phyloP scores from a whole-genome alignment of 208 protist genomes.

The Herpetomonas muscarum region DNA sequence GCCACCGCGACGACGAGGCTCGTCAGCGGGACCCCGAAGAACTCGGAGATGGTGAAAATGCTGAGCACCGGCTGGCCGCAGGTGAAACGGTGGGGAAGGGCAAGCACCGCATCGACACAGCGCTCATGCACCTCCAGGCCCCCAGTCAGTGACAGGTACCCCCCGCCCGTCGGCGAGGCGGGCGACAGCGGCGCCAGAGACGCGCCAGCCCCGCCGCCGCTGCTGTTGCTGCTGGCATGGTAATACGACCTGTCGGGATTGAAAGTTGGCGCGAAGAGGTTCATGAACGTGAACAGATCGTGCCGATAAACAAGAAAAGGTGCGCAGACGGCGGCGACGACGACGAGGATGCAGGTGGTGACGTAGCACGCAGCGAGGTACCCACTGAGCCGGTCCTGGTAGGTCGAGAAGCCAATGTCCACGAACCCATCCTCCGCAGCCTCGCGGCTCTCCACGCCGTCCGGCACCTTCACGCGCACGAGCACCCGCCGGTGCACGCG shows the following conservation, averaged over 20 bases:
- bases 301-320: slow-evolving; percentile 28
- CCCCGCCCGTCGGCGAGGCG: neutral
- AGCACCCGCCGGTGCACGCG: slow-evolving; percentile 33
- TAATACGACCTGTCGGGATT: neutral
- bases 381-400: slow-evolving; percentile 30
- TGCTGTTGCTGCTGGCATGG: neutral
- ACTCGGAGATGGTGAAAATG: slow-evolving; percentile 31
- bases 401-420: slow-evolving; percentile 46
- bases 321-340: slow-evolving; percentile 17
- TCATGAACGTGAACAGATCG: slow-evolving; percentile 3
- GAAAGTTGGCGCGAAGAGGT: neutral
- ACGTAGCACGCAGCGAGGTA: slow-evolving; percentile 19
- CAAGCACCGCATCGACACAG: slow-evolving; percentile 12
- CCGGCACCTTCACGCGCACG: slow-evolving; percentile 17
- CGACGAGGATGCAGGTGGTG: slow-evolving; percentile 3
- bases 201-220: neutral
- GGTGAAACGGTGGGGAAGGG: slow-evolving; percentile 3
- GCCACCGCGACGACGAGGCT: slow-evolving; percentile 11
- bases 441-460: neutral
- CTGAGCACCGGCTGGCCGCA: slow-evolving; percentile 28
- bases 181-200: no score
- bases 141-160: slow-evolving; percentile 22
- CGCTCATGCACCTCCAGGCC: slow-evolving; percentile 14
- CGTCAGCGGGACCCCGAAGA: slow-evolving; percentile 36
- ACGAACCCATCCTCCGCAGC: slow-evolving; percentile 6